Conservation (phyloP, 2,329 filamentous ascomycete genomes). For the Drechslerella coelobrocha region DNA sequence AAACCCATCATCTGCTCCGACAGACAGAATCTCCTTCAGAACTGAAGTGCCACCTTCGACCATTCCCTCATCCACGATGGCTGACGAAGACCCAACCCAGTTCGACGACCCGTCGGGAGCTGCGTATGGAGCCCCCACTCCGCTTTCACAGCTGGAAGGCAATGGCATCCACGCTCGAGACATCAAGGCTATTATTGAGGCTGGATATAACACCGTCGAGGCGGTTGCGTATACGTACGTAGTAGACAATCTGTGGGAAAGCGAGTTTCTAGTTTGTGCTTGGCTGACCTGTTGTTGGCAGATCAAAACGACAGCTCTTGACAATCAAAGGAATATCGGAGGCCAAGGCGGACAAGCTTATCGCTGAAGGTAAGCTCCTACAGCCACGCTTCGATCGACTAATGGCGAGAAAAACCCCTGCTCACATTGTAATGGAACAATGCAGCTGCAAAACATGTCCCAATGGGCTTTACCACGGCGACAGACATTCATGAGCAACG, state of each 20-base stretch:
- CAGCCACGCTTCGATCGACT: constrained; percentile 6
- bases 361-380: constrained; percentile 74
- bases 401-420: background rate
- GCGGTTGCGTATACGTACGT: constrained; percentile 88
- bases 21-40: constrained; percentile 36
- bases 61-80: constrained; percentile 44
- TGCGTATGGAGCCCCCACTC: constrained; percentile 91
- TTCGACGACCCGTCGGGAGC: constrained; percentile 72
- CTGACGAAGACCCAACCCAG: constrained; percentile 69
- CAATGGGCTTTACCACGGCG: constrained; percentile 98
- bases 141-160: constrained; percentile 80
- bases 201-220: constrained; percentile 93
- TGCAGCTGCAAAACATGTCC: constrained; percentile 88
- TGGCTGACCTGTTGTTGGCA: too few relatives aligned
- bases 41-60: constrained; percentile 38
- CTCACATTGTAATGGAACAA: constrained; percentile 32
- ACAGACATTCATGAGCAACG: constrained; percentile 98
- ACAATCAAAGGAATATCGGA: constrained; percentile 98
- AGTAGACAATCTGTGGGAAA: background rate
- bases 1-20: constrained; percentile 41
- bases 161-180: constrained; percentile 66
- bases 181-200: constrained; percentile 89
- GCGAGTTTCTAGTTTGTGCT: background rate
- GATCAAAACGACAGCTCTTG: constrained; percentile 76
- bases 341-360: constrained; percentile 89